Evolutionary conservation across 2,329 filamentous ascomycete genomes (phyloP), one percentile per base, ranked within the genome.

Genomic region (Fusarium papillatum): DNA sequence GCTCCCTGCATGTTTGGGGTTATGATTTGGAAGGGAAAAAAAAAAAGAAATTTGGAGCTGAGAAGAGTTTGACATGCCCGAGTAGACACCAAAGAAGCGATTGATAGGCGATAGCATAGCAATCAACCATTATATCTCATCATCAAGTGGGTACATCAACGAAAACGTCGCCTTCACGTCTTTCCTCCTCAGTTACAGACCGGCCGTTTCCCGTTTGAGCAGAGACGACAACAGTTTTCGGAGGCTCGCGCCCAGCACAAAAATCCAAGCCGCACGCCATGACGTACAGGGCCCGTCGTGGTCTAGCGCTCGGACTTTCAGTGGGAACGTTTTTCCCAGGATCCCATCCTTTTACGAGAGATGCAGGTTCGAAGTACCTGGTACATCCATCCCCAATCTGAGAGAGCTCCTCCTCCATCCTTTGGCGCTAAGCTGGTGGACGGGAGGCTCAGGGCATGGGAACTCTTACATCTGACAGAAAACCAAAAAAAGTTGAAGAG

Each of bases 231-330:
- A 61, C 66, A 73, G 55, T 46, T 73, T 67, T 76, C 64, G 62
- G 70, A 34, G 43, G 46, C 46, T 29, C 46, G 46, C 46, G 46
- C 46, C 46, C 46, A 48, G 59, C 67, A 53, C 70, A 65, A 13
- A 55, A 69, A 76, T 64, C 71, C 74, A 67, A 76, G 74, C 74
- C 74, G 74, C 74, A 76, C 72, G 53, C 74, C 71, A 76, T 76
- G 74, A 76, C 74, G 74, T 76, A 72, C 70, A 74, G 59, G 65
- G 31, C 31, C 64, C 69, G 39, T 57, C 63, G 65, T 24, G 63
- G 65, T 61, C 68, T 76, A 76, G 61, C 26, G 68, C 65, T 72
- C 31, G 46, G 57, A 59, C 66, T 66, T 41, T 48, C 34, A 36
- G 34, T 36, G 34, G 34, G 34, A 41, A 64, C 71, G 74, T 74